Conservation (phyloP, 345 rosid species). For the Moricandia moricandioides region DNA sequence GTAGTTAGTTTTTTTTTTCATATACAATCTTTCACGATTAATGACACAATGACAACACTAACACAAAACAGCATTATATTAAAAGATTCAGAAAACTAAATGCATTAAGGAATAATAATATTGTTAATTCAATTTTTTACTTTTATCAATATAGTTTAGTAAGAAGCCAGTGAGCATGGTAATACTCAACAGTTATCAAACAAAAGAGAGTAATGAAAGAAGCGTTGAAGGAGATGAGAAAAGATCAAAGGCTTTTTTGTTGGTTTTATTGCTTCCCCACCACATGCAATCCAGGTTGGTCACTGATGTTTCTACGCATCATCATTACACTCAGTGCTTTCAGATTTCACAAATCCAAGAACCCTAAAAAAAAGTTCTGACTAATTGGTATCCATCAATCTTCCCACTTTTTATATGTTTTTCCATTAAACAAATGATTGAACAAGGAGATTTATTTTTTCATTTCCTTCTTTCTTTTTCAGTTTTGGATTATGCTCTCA, state of each 20-base stretch:
- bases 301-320: slow-evolving; percentile 29
- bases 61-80: not conserved
- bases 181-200: not conserved
- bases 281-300: slow-evolving; percentile 38
- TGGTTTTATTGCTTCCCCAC: slow-evolving; percentile 24
- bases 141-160: too few relatives aligned
- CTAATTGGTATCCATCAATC: slow-evolving; percentile 27
- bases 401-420: slow-evolving; percentile 19
- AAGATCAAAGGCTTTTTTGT: slow-evolving; percentile 8
- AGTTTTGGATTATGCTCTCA: not conserved
- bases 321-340: slow-evolving; percentile 35
- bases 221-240: slow-evolving; percentile 32
- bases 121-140: not conserved
- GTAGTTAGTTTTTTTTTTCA: not conserved
- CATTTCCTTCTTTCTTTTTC: slow-evolving; percentile 17
- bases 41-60: not conserved
- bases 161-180: not conserved
- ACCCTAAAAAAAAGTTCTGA: slow-evolving; percentile 25
- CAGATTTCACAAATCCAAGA: slow-evolving; percentile 29
- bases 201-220: slow-evolving; percentile 29
- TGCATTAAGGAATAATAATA: not conserved
- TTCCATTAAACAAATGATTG: slow-evolving; percentile 27
- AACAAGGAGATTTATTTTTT: slow-evolving; percentile 6
- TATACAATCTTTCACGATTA: not conserved
- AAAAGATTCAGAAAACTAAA: not conserved